A percentile compares a stretch with the other conserved stretches of the same genome.
These are phyloP conservation scores for Nematodospora anomalae DNA, from an alignment of 1,139 yeast species.

Conservation along the genomic window DNA sequence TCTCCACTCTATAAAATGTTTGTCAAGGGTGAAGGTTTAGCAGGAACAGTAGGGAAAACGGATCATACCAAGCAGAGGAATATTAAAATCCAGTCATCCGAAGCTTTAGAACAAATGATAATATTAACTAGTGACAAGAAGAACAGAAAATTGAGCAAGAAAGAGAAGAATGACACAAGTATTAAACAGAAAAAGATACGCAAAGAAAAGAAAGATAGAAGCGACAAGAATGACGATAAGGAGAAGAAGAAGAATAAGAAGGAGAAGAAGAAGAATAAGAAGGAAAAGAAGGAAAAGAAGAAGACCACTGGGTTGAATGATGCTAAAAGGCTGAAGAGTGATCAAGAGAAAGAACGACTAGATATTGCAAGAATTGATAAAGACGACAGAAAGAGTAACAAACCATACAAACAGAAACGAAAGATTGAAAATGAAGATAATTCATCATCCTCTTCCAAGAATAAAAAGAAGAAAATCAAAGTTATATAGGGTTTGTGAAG, in stretches of 20 bases:
- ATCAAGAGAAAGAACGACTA: conserved; percentile 11
- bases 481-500: not conserved
- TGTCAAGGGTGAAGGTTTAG: conserved; percentile 80
- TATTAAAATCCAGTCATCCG: conserved; percentile 16
- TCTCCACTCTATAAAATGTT: conserved; percentile 74
- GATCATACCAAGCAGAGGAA: conserved; percentile 21
- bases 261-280: conserved; percentile 13
- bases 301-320: no score
- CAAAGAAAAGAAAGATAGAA: conserved; percentile 15
- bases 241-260: conserved; percentile 16
- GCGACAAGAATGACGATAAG: conserved; percentile 16
- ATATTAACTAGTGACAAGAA: conserved; percentile 16
- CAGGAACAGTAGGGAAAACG: conserved; percentile 65
- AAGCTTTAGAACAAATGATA: conserved; percentile 15
- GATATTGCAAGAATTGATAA: conserved; percentile 16
- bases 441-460: not conserved
- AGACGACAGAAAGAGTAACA: conserved; percentile 15
- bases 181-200: conserved; percentile 18
- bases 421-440: conserved; percentile 11
- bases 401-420: conserved; percentile 13
- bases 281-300: conserved; percentile 5
- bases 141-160: conserved; percentile 19
- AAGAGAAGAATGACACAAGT: conserved; percentile 15
- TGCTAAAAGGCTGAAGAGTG: no score
- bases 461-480: not conserved